Percentiles rank a stretch among this genome's conserved stretches.
Conservation (phyloP, 2,329 filamentous ascomycete genomes). For the Alternaria dauci region DNA sequence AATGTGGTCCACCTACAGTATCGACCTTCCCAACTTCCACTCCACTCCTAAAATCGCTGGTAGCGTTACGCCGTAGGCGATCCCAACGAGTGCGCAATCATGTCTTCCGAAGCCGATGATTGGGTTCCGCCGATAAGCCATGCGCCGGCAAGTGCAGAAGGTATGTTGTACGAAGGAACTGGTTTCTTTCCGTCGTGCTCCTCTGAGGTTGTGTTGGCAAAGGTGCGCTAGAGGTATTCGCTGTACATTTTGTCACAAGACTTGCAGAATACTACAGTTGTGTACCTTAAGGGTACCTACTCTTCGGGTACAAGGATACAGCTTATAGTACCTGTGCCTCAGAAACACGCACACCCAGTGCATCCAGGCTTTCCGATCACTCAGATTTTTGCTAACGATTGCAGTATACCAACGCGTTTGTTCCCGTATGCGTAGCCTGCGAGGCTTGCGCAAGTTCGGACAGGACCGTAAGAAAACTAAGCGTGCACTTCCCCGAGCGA, state of each 20-base stretch:
- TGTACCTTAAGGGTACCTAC: background rate
- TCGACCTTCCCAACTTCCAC: background rate
- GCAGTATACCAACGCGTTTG: constrained; percentile 13
- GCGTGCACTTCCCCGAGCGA: background rate
- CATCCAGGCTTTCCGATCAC: background rate
- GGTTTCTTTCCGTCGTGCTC: background rate
- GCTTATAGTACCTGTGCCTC: background rate
- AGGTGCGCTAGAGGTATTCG: background rate
- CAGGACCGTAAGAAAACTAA: background rate
- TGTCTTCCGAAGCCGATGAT: constrained; percentile 1
- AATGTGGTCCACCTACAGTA: background rate
- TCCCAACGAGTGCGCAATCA: background rate
- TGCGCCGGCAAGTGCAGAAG: constrained; percentile 7
- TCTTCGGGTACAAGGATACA: background rate
- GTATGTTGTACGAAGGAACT: constrained; percentile 1
- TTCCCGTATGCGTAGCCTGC: constrained; percentile 8
- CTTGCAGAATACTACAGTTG: background rate
- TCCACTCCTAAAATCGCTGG: background rate
- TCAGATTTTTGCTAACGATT: background rate
- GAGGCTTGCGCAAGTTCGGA: constrained; percentile 7
- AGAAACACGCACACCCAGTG: background rate
- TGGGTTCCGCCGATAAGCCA: background rate
- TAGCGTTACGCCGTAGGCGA: background rate
- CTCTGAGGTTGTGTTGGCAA: background rate
- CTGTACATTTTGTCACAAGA: background rate